Percentiles rank a stretch among this genome's conserved stretches.
Evolutionary conservation across 805 yeast genomes (phyloP).

Genomic region (Saccharomycopsis fermentans): DNA sequence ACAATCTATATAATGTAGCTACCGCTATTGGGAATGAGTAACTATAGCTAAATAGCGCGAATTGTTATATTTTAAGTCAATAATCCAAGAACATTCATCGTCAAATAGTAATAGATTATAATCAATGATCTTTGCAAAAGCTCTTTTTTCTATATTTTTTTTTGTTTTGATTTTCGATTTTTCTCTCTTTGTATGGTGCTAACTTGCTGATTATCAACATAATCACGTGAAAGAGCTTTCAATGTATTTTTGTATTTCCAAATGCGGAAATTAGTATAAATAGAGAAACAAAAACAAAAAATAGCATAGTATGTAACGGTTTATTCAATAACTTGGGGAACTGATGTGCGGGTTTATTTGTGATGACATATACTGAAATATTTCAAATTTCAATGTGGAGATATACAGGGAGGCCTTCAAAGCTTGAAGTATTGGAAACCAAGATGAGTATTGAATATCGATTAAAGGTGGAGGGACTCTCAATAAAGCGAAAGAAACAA

Average conservation of each 20-base stretch:
- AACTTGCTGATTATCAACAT: background rate
- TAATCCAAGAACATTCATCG: too few relatives aligned
- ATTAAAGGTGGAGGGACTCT: too few relatives aligned
- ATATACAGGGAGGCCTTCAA: background rate
- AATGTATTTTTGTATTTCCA: slow-evolving; percentile 18
- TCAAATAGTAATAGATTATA: too few relatives aligned
- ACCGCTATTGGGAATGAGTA: too few relatives aligned
- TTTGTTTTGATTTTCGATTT: background rate
- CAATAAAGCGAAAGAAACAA: too few relatives aligned
- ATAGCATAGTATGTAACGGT: background rate
- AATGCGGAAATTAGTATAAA: background rate
- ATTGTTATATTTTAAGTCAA: too few relatives aligned
- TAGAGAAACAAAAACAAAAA: background rate
- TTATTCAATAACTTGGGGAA: background rate
- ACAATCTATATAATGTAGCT: too few relatives aligned
- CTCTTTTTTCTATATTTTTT: background rate
- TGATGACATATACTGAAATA: background rate
- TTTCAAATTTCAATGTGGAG: background rate
- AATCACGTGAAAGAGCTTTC: background rate
- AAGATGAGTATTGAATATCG: too few relatives aligned
- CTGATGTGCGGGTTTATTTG: background rate
- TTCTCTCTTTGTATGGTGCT: background rate
- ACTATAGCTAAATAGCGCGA: too few relatives aligned
- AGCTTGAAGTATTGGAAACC: too few relatives aligned
- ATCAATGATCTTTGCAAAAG: background rate